Base-by-base conservation (phyloP, 1,139 yeast species). In the Scheffersomyces titani region DNA sequence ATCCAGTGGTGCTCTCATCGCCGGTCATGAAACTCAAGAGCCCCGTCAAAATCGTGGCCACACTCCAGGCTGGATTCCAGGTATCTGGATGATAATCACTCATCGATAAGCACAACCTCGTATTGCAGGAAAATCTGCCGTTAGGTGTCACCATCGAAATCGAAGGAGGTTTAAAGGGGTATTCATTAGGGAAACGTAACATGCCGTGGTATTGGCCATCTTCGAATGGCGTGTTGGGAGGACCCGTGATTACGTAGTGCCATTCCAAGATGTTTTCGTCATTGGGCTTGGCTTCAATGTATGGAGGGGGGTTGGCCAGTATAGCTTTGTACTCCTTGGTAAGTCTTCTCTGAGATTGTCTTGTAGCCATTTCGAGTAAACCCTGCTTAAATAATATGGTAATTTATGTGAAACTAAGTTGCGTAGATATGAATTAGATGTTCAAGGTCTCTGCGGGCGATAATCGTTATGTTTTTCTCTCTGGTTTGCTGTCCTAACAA, bases 41-140 rank as follows among this genome's bases (percentile, higher is more conserved):
- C 0, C 98, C 98, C 6, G 88, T 90, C 64, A 92, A 78, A 21
- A 92, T 92, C 0, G 97, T 91, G 30, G 91, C 80, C 20, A 92
- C 97, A 55, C 92, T 87, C 98, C 98, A 92, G 4, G 96, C 92
- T 1, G 98, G 97, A 70, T 92, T 92, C 98, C 98, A 92, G 0
- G 90, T 78, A 70, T 91, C 94, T 7, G 97, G 98, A 65, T 93
- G 98, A 71, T 86, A 92, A 69, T 93, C 98, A 65, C 94, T 88
- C 87, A 93, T 92, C 49, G 92, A 87, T 53, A 93, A 77, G 74
- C 98, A 93, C 51, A 93, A 80, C 51, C 97, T 78, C 6, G 92
- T 85, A 68, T 90, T 89, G 54, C 92, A 84, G 61, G 87, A 84
- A 70, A 93, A 90, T 51, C 96, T 78, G 4, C 92, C 96, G 61